Evolutionary conservation across 352 stramenopile genomes (phyloP).

Genomic region (Phytopythium ostracodes): DNA sequence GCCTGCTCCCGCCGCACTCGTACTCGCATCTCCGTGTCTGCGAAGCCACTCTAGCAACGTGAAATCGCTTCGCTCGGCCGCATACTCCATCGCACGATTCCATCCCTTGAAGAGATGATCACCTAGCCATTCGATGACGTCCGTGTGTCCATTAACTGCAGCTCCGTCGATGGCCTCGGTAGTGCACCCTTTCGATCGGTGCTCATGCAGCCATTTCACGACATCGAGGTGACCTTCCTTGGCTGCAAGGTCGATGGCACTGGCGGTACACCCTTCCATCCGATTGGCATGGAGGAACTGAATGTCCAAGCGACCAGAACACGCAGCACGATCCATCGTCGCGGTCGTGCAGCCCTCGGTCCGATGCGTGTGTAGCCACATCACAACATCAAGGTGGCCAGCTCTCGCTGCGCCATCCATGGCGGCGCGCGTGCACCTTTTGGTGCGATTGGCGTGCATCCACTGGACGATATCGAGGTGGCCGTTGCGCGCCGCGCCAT

Average conservation of each 20-base stretch:
- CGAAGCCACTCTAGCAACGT: no score
- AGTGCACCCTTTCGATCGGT: not conserved
- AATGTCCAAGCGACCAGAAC: not conserved
- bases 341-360: not conserved
- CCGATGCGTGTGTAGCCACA: not conserved
- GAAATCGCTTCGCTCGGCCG: no score
- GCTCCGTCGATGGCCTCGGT: not conserved
- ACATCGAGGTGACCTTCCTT: not conserved
- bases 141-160: not conserved
- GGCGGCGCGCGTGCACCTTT: not conserved
- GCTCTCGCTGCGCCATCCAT: not conserved
- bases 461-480: slow-evolving; percentile 5
- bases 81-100: not conserved
- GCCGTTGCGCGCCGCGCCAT: not conserved
- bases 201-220: not conserved
- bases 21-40: no score
- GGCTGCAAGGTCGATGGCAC: not conserved
- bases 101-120: not conserved
- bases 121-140: not conserved
- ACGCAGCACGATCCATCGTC: not conserved
- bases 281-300: not conserved
- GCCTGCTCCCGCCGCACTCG: no score
- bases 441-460: not conserved
- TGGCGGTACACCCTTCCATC: not conserved
- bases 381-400: not conserved